Percentiles rank a stretch among this genome's conserved stretches.
Evolutionary conservation across 2,329 filamentous ascomycete species (phyloP).

Genomic region (Colletotrichum lini): DNA sequence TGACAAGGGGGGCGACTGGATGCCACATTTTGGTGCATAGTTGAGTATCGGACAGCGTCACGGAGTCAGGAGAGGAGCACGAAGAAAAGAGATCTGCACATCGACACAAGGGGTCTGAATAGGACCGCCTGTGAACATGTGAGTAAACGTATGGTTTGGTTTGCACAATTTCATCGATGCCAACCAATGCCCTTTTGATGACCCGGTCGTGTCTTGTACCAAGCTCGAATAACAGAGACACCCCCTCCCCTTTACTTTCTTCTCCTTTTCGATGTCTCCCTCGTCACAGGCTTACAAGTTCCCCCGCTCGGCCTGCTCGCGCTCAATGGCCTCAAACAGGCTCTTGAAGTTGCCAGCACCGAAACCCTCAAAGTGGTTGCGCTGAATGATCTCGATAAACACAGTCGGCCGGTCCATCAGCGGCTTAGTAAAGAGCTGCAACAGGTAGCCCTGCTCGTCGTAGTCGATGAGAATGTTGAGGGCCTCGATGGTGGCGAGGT

Average conservation of each 20-base stretch:
- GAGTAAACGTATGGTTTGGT: conserved; percentile 14
- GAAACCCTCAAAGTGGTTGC: conserved; percentile 91
- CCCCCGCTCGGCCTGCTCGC: conserved; percentile 88
- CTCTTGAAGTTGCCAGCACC: conserved; percentile 97
- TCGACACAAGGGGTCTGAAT: conserved; percentile 2
- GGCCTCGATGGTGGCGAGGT: conserved; percentile 81
- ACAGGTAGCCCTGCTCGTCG: conserved; percentile 89
- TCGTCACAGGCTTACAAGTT: conserved; percentile 68
- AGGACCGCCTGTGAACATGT: conserved; percentile 8
- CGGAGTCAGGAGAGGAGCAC: not conserved
- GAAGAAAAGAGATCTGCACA: not conserved
- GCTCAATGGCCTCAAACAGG: conserved; percentile 94
- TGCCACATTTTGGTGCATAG: not conserved
- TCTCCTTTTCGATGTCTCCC: too few relatives aligned
- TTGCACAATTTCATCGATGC: conserved; percentile 3
- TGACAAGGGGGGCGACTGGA: not conserved
- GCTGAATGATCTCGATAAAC: conserved; percentile 96
- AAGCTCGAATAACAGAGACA: not conserved
- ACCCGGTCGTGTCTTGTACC: not conserved
- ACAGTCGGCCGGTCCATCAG: conserved; percentile 95
- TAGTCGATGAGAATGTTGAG: conserved; percentile 96
- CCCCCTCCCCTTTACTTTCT: too few relatives aligned
- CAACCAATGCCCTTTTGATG: not conserved
- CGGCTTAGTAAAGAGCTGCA: conserved; percentile 86
- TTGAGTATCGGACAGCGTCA: conserved; percentile 5